Evolutionary conservation across 78 protist species (phyloP).

Genomic region (Dictyostelium brefeldianum): DNA sequence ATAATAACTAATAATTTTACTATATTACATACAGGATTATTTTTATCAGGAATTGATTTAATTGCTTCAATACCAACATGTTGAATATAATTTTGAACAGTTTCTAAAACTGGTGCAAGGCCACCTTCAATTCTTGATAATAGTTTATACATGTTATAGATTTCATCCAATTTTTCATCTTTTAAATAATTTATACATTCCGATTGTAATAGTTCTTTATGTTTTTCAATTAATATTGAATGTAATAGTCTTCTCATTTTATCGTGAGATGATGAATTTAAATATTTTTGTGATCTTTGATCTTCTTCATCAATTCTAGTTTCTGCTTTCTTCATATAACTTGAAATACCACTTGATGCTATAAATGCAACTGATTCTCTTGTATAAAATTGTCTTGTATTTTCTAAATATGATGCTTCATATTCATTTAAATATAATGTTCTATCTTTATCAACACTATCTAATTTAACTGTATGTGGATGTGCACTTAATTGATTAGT

Average conservation of each 20-base stretch:
- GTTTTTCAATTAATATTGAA: slow-evolving; percentile 58
- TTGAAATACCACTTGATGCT: slow-evolving; percentile 51
- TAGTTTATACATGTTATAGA: slow-evolving; percentile 72
- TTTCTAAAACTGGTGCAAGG: slow-evolving; percentile 67
- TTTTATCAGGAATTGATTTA: slow-evolving; percentile 52
- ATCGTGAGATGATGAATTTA: slow-evolving; percentile 47
- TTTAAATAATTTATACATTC: slow-evolving; percentile 84
- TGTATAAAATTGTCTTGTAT: slow-evolving; percentile 68
- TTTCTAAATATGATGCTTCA: slow-evolving; percentile 63
- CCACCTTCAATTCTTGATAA: slow-evolving; percentile 85
- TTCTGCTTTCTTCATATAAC: slow-evolving; percentile 81
- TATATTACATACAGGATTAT: slow-evolving; percentile 36
- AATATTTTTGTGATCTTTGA: slow-evolving; percentile 52
- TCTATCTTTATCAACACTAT: slow-evolving; percentile 66
- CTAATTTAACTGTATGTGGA: slow-evolving; percentile 84
- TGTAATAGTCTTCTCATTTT: slow-evolving; percentile 52
- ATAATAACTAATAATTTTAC: neutral
- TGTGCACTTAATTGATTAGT: too few species aligned
- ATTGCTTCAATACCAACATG: slow-evolving; percentile 68
- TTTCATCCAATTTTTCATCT: slow-evolving; percentile 76
- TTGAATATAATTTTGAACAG: slow-evolving; percentile 71
- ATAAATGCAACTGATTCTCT: slow-evolving; percentile 73
- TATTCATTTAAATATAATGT: slow-evolving; percentile 65
- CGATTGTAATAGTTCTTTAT: slow-evolving; percentile 58
- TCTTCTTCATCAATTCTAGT: slow-evolving; percentile 78